Base-by-base conservation (phyloP, 164 flowering plant species). In the Vitis cinerea region DNA sequence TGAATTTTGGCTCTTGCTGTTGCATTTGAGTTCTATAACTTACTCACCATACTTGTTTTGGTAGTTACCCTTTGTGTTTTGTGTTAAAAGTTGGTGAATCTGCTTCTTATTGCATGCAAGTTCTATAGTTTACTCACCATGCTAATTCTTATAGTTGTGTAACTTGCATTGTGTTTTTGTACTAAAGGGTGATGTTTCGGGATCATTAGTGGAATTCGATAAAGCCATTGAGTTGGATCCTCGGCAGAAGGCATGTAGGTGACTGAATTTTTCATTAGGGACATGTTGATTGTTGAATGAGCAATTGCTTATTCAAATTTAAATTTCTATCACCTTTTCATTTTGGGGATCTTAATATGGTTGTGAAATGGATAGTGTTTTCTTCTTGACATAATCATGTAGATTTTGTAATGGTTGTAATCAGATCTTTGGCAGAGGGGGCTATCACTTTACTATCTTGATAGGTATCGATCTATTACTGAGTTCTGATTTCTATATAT, bases 371-470 rank as follows among this genome's bases (percentile, higher is more conserved):
- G 63, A 54, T 50, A 1, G 19, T 30, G n/a, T 10, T 59, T 29
- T 66, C 64, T 23, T 31, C 13, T 23, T 37, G 44, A 47, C 16
- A 1, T 37, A 23, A 11, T 65, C 17, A 57, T 23, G 19, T 48
- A 8, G 44, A 10, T 17, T 52, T 57, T 61, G 44, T 59, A 66
- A 15, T 70, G 23, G 27, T 77, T 50, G 37, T 61, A 11, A 59
- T 75, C 81, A 95, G 98, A 90, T 90, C 90, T 91, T 73, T 95
- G 98, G 99, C 98, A 95, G 72, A 86, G 99, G 77, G 99, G 99
- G 19, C 81, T 95, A 23, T 83, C 99, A 8, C 83, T 95, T 57
- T 92, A 95, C 86, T 95, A 91, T 72, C 89, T 92, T 55, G 87
- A 92, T 77, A 90, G 97, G 99, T 92, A 90, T 58, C 64, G 17